Base-by-base conservation (phyloP, 2,329 filamentous ascomycete species). In the Penicillium aurantiogriseum region DNA sequence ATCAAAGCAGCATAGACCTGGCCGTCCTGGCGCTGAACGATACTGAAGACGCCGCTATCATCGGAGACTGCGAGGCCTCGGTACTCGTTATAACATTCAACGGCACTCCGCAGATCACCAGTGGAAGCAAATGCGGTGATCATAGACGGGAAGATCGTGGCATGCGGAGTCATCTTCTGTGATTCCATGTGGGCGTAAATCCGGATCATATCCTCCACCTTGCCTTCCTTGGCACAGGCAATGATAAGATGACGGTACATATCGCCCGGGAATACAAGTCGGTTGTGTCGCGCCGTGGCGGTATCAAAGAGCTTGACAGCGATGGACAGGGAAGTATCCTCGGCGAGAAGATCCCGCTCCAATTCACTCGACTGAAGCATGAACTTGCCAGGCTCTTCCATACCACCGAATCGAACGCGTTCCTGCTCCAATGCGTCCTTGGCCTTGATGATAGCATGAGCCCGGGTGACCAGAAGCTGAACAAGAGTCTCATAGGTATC, bases 31-130 rank as follows among this genome's bases (percentile, higher is more conserved):
- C 92, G 87, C 61, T 88, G 83, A 46, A 88, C 81, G 10, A 92
- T 79, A 19, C 84, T 84, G 46, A 87, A 80, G 58, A 86, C 80
- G 56, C 92, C 92, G 39, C 83, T 85, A 73, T 97, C 90, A 71
- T 94, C 85, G 39, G 88, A 87, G 51, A 97, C 85, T n/a, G 93
- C 92, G 42, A 97, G 81, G 45, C 86, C 85, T 70, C 91, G 91
- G 81, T 97, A 97, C 76, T 96, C 91, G 63, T 95, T 93, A 77
- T 97, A 99, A 76, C 91, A 92, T 73, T 96, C 92, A 7, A 97
- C 90, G 21, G 92, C 94, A 66, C 90, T 95, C 67, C 87, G 82
- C 44, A 97, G 79, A 71, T 97, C 92, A 49, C 92, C 90, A 11
- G 84, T 84, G 42, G 85, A 84, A 59, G 91, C 91, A 71, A 96